These are phyloP conservation scores for Ophiocordyceps australis DNA, from an alignment of 2,329 filamentous ascomycete species.

Conservation along the genomic window DNA sequence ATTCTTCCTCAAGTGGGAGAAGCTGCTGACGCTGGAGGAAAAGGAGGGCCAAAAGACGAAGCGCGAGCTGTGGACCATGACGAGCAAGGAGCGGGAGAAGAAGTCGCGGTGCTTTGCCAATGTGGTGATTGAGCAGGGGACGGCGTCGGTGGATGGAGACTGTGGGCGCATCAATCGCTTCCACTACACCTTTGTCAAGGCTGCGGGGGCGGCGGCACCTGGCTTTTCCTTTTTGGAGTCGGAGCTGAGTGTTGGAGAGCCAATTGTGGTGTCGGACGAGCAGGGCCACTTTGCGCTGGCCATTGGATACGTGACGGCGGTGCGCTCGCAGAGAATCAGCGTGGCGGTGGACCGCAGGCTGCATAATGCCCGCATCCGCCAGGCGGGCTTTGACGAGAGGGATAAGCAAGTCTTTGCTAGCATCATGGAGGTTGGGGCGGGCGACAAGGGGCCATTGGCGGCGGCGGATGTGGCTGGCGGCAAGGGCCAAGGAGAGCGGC, in stretches of 20 bases:
- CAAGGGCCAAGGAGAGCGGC: constrained; percentile 30
- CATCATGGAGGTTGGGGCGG: constrained; percentile 65
- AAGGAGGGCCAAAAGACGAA: constrained; percentile 74
- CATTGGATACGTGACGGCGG: constrained; percentile 72
- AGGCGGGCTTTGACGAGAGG: constrained; percentile 55
- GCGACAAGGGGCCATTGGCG: constrained; percentile 30
- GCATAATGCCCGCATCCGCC: constrained; percentile 65
- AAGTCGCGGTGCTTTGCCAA: constrained; percentile 80
- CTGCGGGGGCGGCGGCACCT: constrained; percentile 30
- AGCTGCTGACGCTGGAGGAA: constrained; percentile 84
- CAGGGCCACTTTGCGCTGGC: constrained; percentile 87
- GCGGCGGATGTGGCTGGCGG: constrained; percentile 3
- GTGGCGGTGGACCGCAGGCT: constrained; percentile 82
- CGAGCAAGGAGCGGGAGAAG: constrained; percentile 73
- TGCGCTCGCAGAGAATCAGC: constrained; percentile 57
- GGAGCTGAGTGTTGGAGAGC: constrained; percentile 72
- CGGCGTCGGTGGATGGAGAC: constrained; percentile 48
- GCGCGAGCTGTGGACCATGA: constrained; percentile 90
- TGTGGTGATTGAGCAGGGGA: constrained; percentile 66
- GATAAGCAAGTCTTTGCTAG: constrained; percentile 76
- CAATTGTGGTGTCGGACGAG: constrained; percentile 92
- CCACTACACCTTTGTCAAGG: constrained; percentile 69
- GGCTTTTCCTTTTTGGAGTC: constrained; percentile 81
- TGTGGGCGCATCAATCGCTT: constrained; percentile 81
- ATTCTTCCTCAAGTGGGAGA: constrained; percentile 93